A percentile compares a stretch with the other conserved stretches of the same genome.
phyloP scores from a whole-genome alignment of 2,329 filamentous ascomycete species.

The Massarina eburnea region DNA sequence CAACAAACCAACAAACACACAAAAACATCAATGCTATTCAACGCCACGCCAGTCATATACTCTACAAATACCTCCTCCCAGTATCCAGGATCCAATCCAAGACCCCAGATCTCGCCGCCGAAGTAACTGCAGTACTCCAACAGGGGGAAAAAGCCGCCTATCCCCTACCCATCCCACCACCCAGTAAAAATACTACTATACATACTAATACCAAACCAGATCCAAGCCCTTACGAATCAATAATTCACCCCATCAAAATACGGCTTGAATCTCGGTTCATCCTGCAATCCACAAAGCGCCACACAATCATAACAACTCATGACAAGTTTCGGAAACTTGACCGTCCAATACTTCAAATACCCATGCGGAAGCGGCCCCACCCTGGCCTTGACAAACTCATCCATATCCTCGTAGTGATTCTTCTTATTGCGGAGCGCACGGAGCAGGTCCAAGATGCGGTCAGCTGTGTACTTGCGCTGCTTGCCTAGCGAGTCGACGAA shows the following conservation, averaged over 20 bases:
- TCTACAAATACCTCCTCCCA: too few relatives aligned
- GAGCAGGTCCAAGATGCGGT: constrained; percentile 79
- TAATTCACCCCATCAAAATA: constrained; percentile 57
- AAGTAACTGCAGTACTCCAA: too few relatives aligned
- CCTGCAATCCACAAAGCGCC: constrained; percentile 64
- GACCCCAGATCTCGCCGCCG: too few relatives aligned
- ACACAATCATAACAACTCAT: constrained; percentile 79
- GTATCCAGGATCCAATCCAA: too few relatives aligned
- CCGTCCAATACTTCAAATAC: constrained; percentile 82
- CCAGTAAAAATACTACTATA: too few relatives aligned
- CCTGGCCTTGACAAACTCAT: constrained; percentile 70
- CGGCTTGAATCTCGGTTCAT: constrained; percentile 67
- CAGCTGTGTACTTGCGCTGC: constrained; percentile 91
- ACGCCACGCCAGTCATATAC: too few relatives aligned
- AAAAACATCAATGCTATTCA: too few relatives aligned
- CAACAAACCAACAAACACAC: too few relatives aligned
- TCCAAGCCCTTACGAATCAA: too few relatives aligned
- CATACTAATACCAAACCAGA: too few relatives aligned
- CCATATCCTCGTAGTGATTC: constrained; percentile 97
- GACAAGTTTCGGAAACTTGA: constrained; percentile 74
- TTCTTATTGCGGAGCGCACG: constrained; percentile 92
- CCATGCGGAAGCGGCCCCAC: constrained; percentile 78
- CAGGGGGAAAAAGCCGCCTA: too few relatives aligned
- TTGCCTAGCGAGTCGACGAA: constrained; percentile 91
- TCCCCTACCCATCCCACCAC: too few relatives aligned